Evolutionary conservation across 2,329 filamentous ascomycete species (phyloP), one percentile per base, ranked within the genome.

Genomic region (Aureobasidium uvarum): DNA sequence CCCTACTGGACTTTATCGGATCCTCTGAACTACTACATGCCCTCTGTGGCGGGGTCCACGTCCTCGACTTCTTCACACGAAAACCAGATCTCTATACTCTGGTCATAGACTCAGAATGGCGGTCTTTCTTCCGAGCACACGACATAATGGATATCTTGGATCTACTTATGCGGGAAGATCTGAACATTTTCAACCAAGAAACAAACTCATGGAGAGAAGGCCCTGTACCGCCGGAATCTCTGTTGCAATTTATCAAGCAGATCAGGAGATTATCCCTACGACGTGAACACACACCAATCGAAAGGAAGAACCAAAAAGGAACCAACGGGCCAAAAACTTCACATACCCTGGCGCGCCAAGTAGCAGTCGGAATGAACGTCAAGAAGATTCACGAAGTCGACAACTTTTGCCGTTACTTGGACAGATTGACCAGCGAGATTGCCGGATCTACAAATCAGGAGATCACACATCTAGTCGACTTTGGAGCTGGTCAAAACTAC

Each of bases 401-500:
- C 67, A 87, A 95, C 73, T 97, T 98, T 73, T 90, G 94, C n/a
- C 85, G 85, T 68, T 98, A 94, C 72, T 85, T 98, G 62, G 84
- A 91, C 63, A 82, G 84, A 33, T 83, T 96, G 28, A 82, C 85
- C 3, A 74, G 80, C 1, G 79, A 85, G 1, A 83, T 88, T 31
- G 66, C 70, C 31, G 77, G 81, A 55, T 77, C 82, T 16, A 73
- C 75, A 64, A 71, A 77, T 65, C 55, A 68, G 10, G 73, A 75
- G 7, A 87, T 97, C 67, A 91, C 92, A 0, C 93, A 98, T 78
- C 87, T 96, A 66, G 89, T 98, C 56, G 95, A 99, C 77, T 96
- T 98, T 76, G 95, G 95, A 33, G 96, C 92, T 62, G 95, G 95
- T 0, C 94, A 98, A 76, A 98, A 97, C 74, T 99, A 99, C 73